Percentiles rank a stretch among this genome's conserved stretches.
Conservation (phyloP, 164 flowering plant genomes). For the Echeveria elegans region DNA sequence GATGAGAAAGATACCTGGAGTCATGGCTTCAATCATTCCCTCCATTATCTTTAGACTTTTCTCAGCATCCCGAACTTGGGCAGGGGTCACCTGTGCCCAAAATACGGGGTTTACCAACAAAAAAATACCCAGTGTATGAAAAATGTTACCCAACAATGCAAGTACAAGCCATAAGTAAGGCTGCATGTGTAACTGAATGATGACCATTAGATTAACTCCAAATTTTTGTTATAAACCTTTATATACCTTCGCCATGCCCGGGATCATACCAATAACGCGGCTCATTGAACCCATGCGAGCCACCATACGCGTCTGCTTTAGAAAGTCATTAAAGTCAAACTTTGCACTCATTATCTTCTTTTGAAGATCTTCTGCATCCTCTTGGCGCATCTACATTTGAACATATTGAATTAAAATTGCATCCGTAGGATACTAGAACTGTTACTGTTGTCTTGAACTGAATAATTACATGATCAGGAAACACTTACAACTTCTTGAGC, state of each 20-base stretch:
- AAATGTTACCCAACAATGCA: no score
- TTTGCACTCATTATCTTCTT: slow-evolving; percentile 97
- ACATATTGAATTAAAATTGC: not conserved
- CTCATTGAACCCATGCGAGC: slow-evolving; percentile 94
- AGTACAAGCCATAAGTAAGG: no score
- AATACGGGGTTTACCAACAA: not conserved
- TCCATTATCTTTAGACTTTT: slow-evolving; percentile 86
- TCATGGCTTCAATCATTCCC: slow-evolving; percentile 91
- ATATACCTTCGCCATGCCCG: slow-evolving; percentile 92
- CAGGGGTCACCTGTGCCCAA: slow-evolving; percentile 65
- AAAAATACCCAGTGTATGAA: not conserved
- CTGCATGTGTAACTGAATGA: not conserved
- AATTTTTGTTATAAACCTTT: not conserved
- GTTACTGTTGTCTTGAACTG: not conserved
- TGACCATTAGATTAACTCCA: not conserved
- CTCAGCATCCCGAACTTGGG: slow-evolving; percentile 95
- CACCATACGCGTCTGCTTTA: slow-evolving; percentile 93
- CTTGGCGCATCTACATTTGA: slow-evolving; percentile 73
- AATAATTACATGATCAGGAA: not conserved
- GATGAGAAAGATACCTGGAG: slow-evolving; percentile 49
- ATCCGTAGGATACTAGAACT: not conserved
- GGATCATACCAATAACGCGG: slow-evolving; percentile 95
- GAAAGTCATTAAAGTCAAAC: slow-evolving; percentile 93
- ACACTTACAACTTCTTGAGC: slow-evolving; percentile 97
- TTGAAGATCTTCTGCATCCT: slow-evolving; percentile 92